Percentiles rank a stretch among this genome's conserved stretches.
These are phyloP conservation scores for Paramecium caudatum DNA, from an alignment of 73 alveolate genomes.

Conservation along the genomic window DNA sequence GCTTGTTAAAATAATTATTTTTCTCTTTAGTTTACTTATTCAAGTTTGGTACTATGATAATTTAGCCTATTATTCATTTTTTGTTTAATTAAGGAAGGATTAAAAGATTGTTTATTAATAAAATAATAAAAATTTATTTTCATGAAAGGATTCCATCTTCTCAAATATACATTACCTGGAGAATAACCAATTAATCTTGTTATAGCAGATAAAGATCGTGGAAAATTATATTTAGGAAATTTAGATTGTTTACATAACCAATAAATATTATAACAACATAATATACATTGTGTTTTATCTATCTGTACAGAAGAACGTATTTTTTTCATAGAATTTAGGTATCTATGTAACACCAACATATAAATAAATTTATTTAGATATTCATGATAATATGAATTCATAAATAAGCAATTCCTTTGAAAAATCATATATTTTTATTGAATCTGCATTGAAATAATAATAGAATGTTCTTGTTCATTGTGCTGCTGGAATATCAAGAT, in stretches of 20 bases:
- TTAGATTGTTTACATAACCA: conserved; percentile 26
- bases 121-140: background rate
- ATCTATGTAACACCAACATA: background rate
- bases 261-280: background rate
- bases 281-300: background rate
- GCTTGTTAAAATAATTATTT: too few species aligned
- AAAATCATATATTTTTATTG: background rate
- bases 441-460: background rate
- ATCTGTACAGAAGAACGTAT: conserved; percentile 53
- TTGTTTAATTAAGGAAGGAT: too few species aligned
- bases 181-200: conserved; percentile 34
- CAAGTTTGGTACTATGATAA: too few species aligned
- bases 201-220: background rate
- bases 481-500: conserved; percentile 82
- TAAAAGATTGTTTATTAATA: too few species aligned
- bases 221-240: conserved; percentile 44
- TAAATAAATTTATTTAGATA: background rate
- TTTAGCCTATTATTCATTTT: too few species aligned
- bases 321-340: background rate
- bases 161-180: conserved; percentile 47
- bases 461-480: conserved; percentile 84
- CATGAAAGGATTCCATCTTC: background rate
- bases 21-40: too few species aligned
- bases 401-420: background rate
- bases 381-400: conserved; percentile 47